Evolutionary conservation across 2,329 filamentous ascomycete species (phyloP), one percentile per base, ranked within the genome.

Genomic region (Clarireedia monteithiana): DNA sequence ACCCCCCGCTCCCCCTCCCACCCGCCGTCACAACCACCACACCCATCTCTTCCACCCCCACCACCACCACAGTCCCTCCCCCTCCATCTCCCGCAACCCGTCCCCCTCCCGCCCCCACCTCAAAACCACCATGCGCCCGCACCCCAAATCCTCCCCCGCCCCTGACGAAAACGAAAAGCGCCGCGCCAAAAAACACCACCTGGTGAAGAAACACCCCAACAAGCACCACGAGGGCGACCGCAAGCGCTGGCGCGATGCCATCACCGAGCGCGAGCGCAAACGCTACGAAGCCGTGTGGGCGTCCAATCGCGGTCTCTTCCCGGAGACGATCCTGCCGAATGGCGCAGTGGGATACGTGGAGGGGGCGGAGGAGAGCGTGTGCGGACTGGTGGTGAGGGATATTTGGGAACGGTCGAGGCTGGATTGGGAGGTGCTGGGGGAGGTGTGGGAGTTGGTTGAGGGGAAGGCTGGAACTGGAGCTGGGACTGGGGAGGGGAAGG

Each of bases 231-330:
- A 92, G 67, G 88, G 86, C 0, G 79, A 86, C 4, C 80, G 88
- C 17, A 85, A 83, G 65, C 81, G 87, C 6, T 94, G 89, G 89
- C 80, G 87, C 44, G 88, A 91, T 62, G 77, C 83, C 59, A 81
- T 94, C 44, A 88, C 85, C 0, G 78, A 82, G 48, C 75, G 82
- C 5, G 88, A 94, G 66, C 76, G 86, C n/a, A 88, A 87, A 66
- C 79, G 89, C 1, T 94, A 94, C 69, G 89, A 92, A 69, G 89
- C 86, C 2, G 80, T 94, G 1, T 94, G 88, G 88, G 89, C 89
- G 1, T 89, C 87, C 44, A 94, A 94, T 64, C 82, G 83, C 49
- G 88, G 88, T 0, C 57, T 83, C 0, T 71, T 81, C 7, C 34
- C 38, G 4, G 85, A 83, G 2, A 75, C 84, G 20, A 88, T 92